These are phyloP conservation scores for Simplicillium sp. DNA, from an alignment of 2,329 filamentous ascomycete species.

Conservation along the genomic window DNA sequence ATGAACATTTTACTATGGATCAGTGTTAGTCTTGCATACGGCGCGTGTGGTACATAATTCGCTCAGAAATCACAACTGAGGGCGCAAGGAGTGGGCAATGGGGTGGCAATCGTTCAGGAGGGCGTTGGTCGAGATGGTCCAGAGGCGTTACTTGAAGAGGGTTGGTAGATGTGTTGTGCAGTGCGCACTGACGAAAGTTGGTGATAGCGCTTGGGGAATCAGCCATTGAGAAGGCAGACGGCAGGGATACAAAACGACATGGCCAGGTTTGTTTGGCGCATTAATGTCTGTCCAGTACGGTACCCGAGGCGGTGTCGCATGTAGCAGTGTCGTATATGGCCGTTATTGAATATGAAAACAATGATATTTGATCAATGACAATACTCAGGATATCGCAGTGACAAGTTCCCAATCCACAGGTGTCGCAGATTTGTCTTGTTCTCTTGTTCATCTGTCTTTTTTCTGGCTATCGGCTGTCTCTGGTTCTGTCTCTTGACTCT, in stretches of 20 bases:
- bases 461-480: slow-evolving; percentile 55
- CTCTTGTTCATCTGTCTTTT: slow-evolving; percentile 5
- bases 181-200: too few species aligned
- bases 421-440: slow-evolving; percentile 10
- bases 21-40: slow-evolving; percentile 1
- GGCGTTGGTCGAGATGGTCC: neutral
- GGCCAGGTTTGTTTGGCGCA: too few species aligned
- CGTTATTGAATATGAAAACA: neutral
- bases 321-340: too few species aligned
- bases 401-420: slow-evolving; percentile 18
- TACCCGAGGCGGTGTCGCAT: too few species aligned
- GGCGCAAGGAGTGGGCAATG: neutral
- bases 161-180: neutral
- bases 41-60: too few species aligned
- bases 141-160: neutral
- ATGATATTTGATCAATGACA: slow-evolving; percentile 5
- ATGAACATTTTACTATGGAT: slow-evolving; percentile 96
- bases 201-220: too few species aligned
- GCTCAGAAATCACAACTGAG: too few species aligned
- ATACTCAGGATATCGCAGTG: slow-evolving; percentile 35
- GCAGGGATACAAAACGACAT: too few species aligned
- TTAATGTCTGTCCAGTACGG: too few species aligned
- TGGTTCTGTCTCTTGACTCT: slow-evolving; percentile 17
- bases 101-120: too few species aligned
- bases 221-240: neutral